These are phyloP conservation scores for Aspergillus caelatus DNA, from an alignment of 2,329 filamentous ascomycete genomes.

Conservation along the genomic window DNA sequence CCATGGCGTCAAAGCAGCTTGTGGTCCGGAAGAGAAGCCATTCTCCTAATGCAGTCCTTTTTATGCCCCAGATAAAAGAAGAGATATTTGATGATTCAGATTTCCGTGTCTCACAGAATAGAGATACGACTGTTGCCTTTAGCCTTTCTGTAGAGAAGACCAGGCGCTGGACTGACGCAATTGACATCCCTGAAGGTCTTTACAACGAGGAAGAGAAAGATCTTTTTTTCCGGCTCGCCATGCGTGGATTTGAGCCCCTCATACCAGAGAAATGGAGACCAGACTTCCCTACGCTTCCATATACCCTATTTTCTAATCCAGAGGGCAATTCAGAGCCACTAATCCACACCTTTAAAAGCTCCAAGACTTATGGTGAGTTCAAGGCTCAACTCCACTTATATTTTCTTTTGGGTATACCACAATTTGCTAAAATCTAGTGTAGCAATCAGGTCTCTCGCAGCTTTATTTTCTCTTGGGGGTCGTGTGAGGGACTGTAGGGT, in stretches of 20 bases:
- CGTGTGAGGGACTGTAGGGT: slow-evolving; percentile 55
- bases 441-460: slow-evolving; percentile 55
- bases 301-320: slow-evolving; percentile 51
- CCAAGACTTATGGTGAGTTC: slow-evolving; percentile 50
- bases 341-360: slow-evolving; percentile 46
- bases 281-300: slow-evolving; percentile 58
- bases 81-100: slow-evolving; percentile 17
- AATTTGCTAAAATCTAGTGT: slow-evolving; percentile 1
- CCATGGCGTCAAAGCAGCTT: not conserved
- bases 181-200: slow-evolving; percentile 45
- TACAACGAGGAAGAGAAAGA: slow-evolving; percentile 57
- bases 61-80: slow-evolving; percentile 10
- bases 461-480: slow-evolving; percentile 54
- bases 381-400: not conserved
- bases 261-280: slow-evolving; percentile 55
- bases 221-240: slow-evolving; percentile 56
- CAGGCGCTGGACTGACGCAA: slow-evolving; percentile 37
- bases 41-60: not conserved
- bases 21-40: not conserved
- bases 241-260: slow-evolving; percentile 60
- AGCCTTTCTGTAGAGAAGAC: slow-evolving; percentile 36
- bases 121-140: slow-evolving; percentile 29
- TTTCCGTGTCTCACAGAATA: slow-evolving; percentile 21
- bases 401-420: not conserved
- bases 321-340: slow-evolving; percentile 45